Evolutionary conservation across 106 monocot species (phyloP).

Genomic region (Allium sativum): DNA sequence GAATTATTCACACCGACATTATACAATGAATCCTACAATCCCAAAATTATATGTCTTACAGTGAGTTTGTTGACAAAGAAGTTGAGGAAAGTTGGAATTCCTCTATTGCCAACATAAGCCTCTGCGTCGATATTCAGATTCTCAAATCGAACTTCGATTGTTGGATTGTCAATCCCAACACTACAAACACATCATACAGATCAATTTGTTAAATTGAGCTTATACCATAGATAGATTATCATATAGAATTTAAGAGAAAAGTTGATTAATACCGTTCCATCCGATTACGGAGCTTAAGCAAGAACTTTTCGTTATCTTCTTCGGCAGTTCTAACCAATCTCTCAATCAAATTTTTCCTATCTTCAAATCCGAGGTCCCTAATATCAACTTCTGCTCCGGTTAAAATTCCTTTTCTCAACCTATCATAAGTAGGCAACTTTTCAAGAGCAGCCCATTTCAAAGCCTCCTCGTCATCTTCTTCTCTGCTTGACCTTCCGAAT

Average conservation of each 20-base stretch:
- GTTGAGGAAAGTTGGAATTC: conserved; percentile 34
- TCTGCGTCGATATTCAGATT: conserved; percentile 30
- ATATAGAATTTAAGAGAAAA: background rate
- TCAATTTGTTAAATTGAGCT: background rate
- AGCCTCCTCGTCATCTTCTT: conserved; percentile 32
- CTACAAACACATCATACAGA: conserved; percentile 9
- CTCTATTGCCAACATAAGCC: conserved; percentile 33
- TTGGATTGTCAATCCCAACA: conserved; percentile 49
- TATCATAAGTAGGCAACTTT: conserved; percentile 34
- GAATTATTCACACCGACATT: too few relatives aligned
- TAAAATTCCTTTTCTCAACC: conserved; percentile 27
- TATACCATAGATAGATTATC: background rate
- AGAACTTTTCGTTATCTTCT: conserved; percentile 40
- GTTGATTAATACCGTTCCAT: conserved; percentile 19
- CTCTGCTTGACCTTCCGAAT: conserved; percentile 9
- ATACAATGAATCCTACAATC: too few relatives aligned
- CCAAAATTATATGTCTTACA: conserved; percentile 10
- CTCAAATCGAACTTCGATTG: conserved; percentile 47
- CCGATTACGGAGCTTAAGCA: conserved; percentile 32
- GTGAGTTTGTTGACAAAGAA: conserved; percentile 20
- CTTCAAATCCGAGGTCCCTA: conserved; percentile 17
- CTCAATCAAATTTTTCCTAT: conserved; percentile 27
- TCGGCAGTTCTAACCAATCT: conserved; percentile 33
- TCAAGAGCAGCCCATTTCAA: conserved; percentile 34
- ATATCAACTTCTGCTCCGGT: conserved; percentile 20